phyloP scores from a whole-genome alignment of 495 filamentous ascomycete genomes.

The Tirmania nivea region DNA sequence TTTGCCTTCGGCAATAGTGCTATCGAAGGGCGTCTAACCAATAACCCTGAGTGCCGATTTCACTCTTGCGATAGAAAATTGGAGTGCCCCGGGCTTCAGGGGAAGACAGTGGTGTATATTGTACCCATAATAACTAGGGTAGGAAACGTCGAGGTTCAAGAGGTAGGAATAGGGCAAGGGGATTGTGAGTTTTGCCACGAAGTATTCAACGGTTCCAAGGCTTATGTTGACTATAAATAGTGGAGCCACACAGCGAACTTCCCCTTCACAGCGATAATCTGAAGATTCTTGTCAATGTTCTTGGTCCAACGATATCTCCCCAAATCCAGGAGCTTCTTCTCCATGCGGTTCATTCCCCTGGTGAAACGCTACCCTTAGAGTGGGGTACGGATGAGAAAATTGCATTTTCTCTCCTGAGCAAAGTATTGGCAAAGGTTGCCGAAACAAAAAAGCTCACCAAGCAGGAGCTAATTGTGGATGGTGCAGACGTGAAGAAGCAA shows the following conservation, averaged over 20 bases:
- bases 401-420: slow-evolving; percentile 1
- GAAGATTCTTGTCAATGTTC: slow-evolving; percentile 8
- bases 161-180: slow-evolving; percentile 59
- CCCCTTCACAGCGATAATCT: slow-evolving; percentile 11
- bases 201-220: neutral
- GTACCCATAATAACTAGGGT: slow-evolving; percentile 46
- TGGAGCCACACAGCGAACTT: slow-evolving; percentile 15
- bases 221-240: neutral
- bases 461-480: neutral
- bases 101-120: slow-evolving; percentile 44
- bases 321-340: slow-evolving; percentile 6
- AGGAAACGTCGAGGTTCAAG: slow-evolving; percentile 37
- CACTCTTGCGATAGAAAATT: slow-evolving; percentile 71
- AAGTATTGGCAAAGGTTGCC: slow-evolving; percentile 5
- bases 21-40: slow-evolving; percentile 50
- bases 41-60: slow-evolving; percentile 39
- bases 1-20: slow-evolving; percentile 52
- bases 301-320: slow-evolving; percentile 7
- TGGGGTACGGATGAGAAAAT: slow-evolving; percentile 4
- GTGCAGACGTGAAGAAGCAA: neutral
- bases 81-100: slow-evolving; percentile 34
- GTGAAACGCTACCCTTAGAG: slow-evolving; percentile 8
- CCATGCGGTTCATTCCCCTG: slow-evolving; percentile 10
- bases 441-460: neutral
- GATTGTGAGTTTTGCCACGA: slow-evolving; percentile 13